Evolutionary conservation across 2,329 filamentous ascomycete genomes (phyloP).

Genomic region (Metarhizium sp.): DNA sequence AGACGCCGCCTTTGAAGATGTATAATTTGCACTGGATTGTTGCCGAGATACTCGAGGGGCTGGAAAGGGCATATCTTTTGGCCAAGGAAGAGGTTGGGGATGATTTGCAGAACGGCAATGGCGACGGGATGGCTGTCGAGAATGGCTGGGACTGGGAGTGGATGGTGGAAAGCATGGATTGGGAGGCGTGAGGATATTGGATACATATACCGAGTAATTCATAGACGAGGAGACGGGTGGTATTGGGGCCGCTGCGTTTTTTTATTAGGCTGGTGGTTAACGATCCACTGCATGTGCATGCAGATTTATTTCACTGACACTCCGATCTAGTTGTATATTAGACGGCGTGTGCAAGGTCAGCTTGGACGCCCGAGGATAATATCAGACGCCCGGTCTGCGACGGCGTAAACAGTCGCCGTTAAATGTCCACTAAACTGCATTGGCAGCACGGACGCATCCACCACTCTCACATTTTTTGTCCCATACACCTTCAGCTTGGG

Average conservation of each 20-base stretch:
- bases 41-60: conserved; percentile 42
- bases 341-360: not conserved
- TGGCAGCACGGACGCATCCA: conserved; percentile 12
- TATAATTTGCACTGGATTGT: conserved; percentile 56
- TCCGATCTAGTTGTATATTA: not conserved
- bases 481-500: conserved; percentile 34
- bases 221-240: too few relatives aligned
- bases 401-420: conserved; percentile 10
- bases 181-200: conserved; percentile 14
- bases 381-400: conserved; percentile 10
- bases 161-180: conserved; percentile 32
- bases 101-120: conserved; percentile 35
- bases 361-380: conserved; percentile 2
- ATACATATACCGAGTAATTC: too few relatives aligned
- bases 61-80: conserved; percentile 47
- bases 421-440: conserved; percentile 9
- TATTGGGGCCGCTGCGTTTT: not conserved
- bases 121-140: conserved; percentile 6
- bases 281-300: not conserved
- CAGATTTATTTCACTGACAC: not conserved
- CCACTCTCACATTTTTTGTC: conserved; percentile 9
- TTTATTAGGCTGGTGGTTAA: not conserved
- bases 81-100: conserved; percentile 35
- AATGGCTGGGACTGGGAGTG: conserved; percentile 29
- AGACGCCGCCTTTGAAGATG: conserved; percentile 37